These are phyloP conservation scores for Raddia distichophylla DNA, from an alignment of 176 grass and related monocot genomes.

Conservation along the genomic window DNA sequence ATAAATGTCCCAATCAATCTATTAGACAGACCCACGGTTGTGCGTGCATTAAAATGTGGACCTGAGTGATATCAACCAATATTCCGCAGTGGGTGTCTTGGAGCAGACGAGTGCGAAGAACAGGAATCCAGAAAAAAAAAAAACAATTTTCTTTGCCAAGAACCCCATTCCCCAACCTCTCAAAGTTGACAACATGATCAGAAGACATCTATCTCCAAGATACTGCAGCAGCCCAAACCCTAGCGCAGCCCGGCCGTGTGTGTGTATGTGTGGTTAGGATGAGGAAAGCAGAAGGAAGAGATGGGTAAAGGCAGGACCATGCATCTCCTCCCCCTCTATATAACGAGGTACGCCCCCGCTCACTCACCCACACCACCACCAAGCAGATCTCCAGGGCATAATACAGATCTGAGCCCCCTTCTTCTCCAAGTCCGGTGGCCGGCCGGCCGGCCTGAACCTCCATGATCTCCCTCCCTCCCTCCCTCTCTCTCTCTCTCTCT, in stretches of 20 bases:
- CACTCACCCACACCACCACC: constrained; percentile 6
- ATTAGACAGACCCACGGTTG: background rate
- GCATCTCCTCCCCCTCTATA: constrained; percentile 27
- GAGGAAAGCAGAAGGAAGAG: constrained; percentile 26
- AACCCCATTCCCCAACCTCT: constrained; percentile 20
- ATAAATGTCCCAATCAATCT: background rate
- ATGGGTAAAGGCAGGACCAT: constrained; percentile 6
- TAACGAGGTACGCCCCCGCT: constrained; percentile 3
- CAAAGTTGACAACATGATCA: constrained; percentile 8
- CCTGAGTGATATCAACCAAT: constrained; percentile 13
- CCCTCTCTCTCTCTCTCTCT: background rate
- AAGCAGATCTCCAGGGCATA: constrained; percentile 1
- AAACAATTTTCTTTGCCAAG: background rate
- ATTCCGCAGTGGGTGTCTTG: background rate
- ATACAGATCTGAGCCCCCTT: constrained; percentile 39
- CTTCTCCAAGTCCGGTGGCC: constrained; percentile 24
- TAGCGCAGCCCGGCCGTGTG: background rate
- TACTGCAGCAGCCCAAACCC: constrained; percentile 19
- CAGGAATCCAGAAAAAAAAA: background rate
- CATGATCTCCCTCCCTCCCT: background rate
- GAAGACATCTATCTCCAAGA: background rate
- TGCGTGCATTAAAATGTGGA: background rate
- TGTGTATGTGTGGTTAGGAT: constrained; percentile 1
- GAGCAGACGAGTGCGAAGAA: background rate
- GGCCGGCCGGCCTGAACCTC: background rate